These are phyloP conservation scores for Rhynchosporium secalis DNA, from an alignment of 2,329 filamentous ascomycete genomes.

Conservation along the genomic window DNA sequence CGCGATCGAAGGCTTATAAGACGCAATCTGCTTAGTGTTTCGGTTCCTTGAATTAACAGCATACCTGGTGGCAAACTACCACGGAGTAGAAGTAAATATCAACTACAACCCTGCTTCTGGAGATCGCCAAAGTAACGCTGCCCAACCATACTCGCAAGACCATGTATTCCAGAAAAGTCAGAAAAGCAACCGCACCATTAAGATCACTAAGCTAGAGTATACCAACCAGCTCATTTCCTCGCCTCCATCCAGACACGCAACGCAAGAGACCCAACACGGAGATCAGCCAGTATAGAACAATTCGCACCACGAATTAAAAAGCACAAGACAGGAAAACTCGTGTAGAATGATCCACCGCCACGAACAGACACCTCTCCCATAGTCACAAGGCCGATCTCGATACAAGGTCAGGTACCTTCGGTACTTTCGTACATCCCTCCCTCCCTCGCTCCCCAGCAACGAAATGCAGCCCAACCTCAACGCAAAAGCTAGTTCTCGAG, in stretches of 20 bases:
- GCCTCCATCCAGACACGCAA: neutral
- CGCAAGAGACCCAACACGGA: neutral
- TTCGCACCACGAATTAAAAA: neutral
- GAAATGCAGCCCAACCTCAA: constrained; percentile 7
- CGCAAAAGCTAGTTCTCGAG: neutral
- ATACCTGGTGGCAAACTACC: neutral
- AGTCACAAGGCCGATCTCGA: neutral
- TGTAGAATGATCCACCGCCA: neutral
- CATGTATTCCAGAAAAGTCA: neutral
- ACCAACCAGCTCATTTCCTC: neutral
- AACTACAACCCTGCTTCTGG: neutral
- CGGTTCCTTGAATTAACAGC: neutral
- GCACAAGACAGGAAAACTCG: neutral
- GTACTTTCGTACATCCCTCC: neutral
- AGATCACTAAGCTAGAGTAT: neutral
- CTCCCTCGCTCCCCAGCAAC: neutral
- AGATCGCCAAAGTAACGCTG: neutral
- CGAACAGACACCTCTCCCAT: neutral
- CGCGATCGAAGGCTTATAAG: neutral
- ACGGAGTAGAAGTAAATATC: neutral
- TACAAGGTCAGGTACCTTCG: neutral
- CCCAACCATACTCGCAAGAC: neutral
- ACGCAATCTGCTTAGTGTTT: no score
- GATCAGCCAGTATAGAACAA: neutral
- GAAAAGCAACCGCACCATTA: neutral